Base-by-base conservation (phyloP, 1,284 basidiomycete genomes). In the Trametes versicolor region DNA sequence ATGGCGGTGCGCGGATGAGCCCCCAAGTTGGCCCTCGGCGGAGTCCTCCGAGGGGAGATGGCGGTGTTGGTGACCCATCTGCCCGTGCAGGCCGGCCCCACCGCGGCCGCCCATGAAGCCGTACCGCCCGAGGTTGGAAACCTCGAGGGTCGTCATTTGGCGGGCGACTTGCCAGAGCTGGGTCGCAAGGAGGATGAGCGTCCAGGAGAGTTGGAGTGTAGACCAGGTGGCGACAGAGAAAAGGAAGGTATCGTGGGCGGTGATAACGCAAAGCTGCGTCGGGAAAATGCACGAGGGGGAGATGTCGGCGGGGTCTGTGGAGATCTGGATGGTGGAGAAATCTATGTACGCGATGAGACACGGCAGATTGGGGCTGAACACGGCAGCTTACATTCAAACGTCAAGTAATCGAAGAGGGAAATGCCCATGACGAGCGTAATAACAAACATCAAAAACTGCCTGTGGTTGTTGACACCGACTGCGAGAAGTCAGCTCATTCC, bases 91-190 rank as follows among this genome's bases (percentile, higher is more conserved):
- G 58, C 83, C 87, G 1, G 85, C 85, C 6, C 94, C 94, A 0
- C 94, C 95, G 34, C 94, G 89, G 0, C 96, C 96, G 53, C 97
- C 98, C 96, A 99, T 98, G 81, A 91, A 99, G 2, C 98, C 97
- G 74, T 92, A 98, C 55, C 97, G 86, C 0, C 97, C 96, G 3
- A 99, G 87, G 75, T 99, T 99, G 64, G 91, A 93, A 6, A 99
- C 94, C 76, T 99, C 97, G 62, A 98, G 86, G 0, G 97, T 98
- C 0, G 97, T 99, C 88, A 99, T 95, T 75, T 99, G 97, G 21
- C 93, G 86, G 10, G 91, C 87, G 59, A 99, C 88, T 79, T 99
- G 97, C 93, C 94, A 98, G 45, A 91, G 82, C 73, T 99, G 98
- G 7, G 90, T 90, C 41, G 84, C 84, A 56, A 97, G 88, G 51